Conservation (phyloP, 306 rosid genomes). For the Calophaca sinica region DNA sequence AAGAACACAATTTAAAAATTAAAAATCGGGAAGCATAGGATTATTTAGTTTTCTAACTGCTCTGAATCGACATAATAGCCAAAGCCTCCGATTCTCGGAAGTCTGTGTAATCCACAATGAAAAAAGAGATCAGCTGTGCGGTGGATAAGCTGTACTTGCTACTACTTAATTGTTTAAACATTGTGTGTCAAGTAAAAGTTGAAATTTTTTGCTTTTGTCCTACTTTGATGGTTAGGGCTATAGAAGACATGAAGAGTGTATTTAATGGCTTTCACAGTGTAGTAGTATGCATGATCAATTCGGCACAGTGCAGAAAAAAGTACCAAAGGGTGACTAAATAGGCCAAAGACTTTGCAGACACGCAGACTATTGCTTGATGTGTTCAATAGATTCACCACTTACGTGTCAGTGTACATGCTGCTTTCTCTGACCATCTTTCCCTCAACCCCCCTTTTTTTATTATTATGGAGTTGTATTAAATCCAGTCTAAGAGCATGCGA, state of each 20-base stretch:
- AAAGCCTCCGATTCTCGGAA: too few relatives aligned
- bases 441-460: not conserved
- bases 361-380: conserved; percentile 51
- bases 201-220: not conserved
- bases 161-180: not conserved
- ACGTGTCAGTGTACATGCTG: conserved; percentile 59
- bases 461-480: too few relatives aligned
- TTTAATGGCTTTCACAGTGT: conserved; percentile 21
- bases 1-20: too few relatives aligned
- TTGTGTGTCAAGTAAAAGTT: not conserved
- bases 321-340: not conserved
- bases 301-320: conserved; percentile 19
- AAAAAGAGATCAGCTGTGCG: too few relatives aligned
- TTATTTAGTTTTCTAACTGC: too few relatives aligned
- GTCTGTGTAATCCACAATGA: too few relatives aligned
- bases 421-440: conserved; percentile 45
- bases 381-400: conserved; percentile 49
- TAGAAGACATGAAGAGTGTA: conserved; percentile 10
- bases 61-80: not conserved
- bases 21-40: too few relatives aligned
- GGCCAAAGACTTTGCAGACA: conserved; percentile 26
- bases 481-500: too few relatives aligned
- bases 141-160: conserved; percentile 8
- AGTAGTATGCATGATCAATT: not conserved
- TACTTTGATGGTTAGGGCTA: not conserved